A percentile compares a stretch with the other conserved stretches of the same genome.
phyloP scores from a whole-genome alignment of 208 protist genomes.

The Trypanosoma grayi region DNA sequence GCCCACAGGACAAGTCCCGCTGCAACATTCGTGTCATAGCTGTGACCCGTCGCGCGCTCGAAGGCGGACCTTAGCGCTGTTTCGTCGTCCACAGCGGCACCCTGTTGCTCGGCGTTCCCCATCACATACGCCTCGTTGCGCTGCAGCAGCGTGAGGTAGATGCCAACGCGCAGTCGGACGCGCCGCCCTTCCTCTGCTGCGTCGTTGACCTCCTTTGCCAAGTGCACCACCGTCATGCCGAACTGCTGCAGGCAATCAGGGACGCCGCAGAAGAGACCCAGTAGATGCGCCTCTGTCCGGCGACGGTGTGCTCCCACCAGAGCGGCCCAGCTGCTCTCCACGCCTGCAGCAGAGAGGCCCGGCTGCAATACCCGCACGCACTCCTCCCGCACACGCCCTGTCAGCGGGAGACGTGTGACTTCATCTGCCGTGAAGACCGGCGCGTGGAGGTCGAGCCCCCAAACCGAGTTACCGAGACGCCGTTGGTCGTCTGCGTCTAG shows the following conservation, averaged over 20 bases:
- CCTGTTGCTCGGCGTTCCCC: slow-evolving; percentile 2
- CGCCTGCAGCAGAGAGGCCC: not conserved
- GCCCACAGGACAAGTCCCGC: slow-evolving; percentile 6
- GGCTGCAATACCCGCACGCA: slow-evolving; percentile 35
- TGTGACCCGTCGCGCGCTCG: not conserved
- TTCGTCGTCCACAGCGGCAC: slow-evolving; percentile 20
- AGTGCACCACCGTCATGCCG: slow-evolving; percentile 12
- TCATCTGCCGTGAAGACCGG: slow-evolving; percentile 26
- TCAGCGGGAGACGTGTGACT: slow-evolving; percentile 38
- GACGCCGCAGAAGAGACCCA: slow-evolving; percentile 23
- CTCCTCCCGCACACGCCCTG: slow-evolving; percentile 20
- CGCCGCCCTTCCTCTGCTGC: slow-evolving; percentile 25
- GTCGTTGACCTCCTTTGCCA: slow-evolving; percentile 28
- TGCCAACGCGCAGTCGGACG: slow-evolving; percentile 61
- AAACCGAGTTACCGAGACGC: slow-evolving; percentile 24
- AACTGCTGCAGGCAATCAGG: slow-evolving; percentile 19
- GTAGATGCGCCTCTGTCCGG: not conserved
- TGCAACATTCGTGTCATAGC: slow-evolving; percentile 7
- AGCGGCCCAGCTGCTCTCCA: slow-evolving; percentile 16
- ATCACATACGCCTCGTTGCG: slow-evolving; percentile 28
- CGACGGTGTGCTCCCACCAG: slow-evolving; percentile 23
- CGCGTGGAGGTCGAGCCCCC: slow-evolving; percentile 35
- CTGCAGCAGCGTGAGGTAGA: slow-evolving; percentile 56
- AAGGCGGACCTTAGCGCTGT: slow-evolving; percentile 8
- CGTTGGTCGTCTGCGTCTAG: not conserved